Conservation (phyloP, 2,329 filamentous ascomycete species). For the Stagonosporopsis chrysanthemi region DNA sequence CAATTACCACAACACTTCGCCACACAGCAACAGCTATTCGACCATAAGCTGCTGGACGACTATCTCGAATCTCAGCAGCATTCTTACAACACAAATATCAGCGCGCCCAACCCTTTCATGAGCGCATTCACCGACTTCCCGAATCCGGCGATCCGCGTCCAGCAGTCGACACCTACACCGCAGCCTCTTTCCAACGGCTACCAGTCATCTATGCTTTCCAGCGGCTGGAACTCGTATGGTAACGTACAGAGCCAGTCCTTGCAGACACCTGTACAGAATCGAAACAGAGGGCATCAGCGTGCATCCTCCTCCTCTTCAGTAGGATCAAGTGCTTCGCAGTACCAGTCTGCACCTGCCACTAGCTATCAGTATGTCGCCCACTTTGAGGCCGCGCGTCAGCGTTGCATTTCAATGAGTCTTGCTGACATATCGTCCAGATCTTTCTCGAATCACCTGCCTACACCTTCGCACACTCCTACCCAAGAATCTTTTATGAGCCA, state of each 20-base stretch:
- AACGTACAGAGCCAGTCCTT: constrained; percentile 45
- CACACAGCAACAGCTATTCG: constrained; percentile 39
- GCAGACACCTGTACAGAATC: constrained; percentile 42
- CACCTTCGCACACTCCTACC: constrained; percentile 62
- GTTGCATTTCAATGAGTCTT: constrained; percentile 19
- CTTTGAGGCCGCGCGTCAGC: constrained; percentile 40
- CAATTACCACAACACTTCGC: constrained; percentile 35
- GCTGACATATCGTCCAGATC: constrained; percentile 51
- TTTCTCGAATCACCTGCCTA: constrained; percentile 61
- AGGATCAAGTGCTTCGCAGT: constrained; percentile 48
- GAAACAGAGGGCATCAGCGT: constrained; percentile 47
- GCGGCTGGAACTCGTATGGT: constrained; percentile 44
- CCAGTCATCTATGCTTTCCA: constrained; percentile 43
- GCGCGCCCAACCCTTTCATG: constrained; percentile 43
- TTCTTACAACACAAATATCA: constrained; percentile 30
- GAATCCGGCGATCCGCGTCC: constrained; percentile 50
- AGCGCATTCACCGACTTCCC: constrained; percentile 42
- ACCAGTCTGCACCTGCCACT: constrained; percentile 38
- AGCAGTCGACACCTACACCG: constrained; percentile 51
- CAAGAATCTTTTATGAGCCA: constrained; percentile 59
- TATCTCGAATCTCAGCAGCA: constrained; percentile 49
- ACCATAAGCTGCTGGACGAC: constrained; percentile 48
- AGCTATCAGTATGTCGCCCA: constrained; percentile 55
- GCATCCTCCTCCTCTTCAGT: constrained; percentile 50
- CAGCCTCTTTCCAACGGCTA: constrained; percentile 39